phyloP scores from a whole-genome alignment of 305 asterid genomes.

The Solanum hybrid region DNA sequence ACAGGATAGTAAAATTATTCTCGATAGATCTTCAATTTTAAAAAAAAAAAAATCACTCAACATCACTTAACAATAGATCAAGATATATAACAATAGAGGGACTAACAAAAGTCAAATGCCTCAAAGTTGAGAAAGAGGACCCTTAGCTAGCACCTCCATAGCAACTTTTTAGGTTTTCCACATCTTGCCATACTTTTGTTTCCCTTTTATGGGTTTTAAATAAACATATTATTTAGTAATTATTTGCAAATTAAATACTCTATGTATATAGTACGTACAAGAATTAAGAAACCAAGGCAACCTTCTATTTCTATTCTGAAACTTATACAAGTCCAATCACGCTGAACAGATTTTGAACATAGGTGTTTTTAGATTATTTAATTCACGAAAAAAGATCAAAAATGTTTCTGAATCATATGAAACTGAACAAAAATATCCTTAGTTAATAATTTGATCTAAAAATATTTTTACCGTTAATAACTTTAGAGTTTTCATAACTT shows the following conservation, averaged over 20 bases:
- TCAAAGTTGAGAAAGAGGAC: neutral
- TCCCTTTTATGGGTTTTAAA: slow-evolving; percentile 24
- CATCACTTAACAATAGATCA: neutral
- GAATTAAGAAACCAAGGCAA: slow-evolving; percentile 20
- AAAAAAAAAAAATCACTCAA: neutral
- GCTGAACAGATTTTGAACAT: neutral
- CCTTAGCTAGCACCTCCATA: neutral
- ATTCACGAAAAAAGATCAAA: neutral
- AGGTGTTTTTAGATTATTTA: neutral
- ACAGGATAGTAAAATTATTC: too few relatives aligned
- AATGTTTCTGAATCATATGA: too few relatives aligned
- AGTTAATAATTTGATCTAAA: neutral
- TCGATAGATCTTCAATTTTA: too few relatives aligned
- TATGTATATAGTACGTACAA: neutral
- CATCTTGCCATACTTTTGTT: slow-evolving; percentile 9
- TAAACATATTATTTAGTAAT: neutral
- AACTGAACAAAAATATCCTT: too few relatives aligned
- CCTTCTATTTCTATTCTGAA: neutral
- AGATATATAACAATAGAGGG: neutral
- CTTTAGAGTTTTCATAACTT: too few relatives aligned
- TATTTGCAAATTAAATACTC: neutral
- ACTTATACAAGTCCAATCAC: neutral
- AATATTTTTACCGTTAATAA: too few relatives aligned
- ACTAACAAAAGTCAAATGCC: neutral
- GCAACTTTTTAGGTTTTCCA: slow-evolving; percentile 12